Base-by-base conservation (phyloP, 345 rosid genomes). In the Syzygium jambos region DNA sequence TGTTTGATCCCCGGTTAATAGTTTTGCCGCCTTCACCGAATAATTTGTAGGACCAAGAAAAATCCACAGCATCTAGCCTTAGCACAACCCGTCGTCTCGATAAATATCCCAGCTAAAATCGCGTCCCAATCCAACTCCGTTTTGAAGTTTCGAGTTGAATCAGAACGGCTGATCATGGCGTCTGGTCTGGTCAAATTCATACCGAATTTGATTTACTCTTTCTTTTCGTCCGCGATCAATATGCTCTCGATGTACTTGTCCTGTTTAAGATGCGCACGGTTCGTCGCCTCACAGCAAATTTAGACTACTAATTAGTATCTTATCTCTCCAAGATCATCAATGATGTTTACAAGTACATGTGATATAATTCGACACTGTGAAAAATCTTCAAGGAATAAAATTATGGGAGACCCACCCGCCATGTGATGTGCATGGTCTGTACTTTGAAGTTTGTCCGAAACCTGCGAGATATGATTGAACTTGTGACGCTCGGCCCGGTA, bases 261-360 rank as follows among this genome's bases (percentile, higher is more conserved):
- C 38, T 1, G 21, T 17, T 5, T 17, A 68, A 34, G 6, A 68
- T 9, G 23, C 1, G 7, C 1, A 5, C 0, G 3, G 11, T 34
- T 61, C 1, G 9, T n/a, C 12, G 38, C 19, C 9, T 16, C 38
- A n/a, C 2, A 16, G n/a, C 9, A n/a, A n/a, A 61, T 61, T 61
- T 61, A n/a, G 73, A 61, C 19, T 61, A 61, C 13, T 6, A n/a
- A 61, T 12, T 11, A 6, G 19, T 61, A 34, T 68, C 78, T 68
- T 68, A 46, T 34, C 46, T 13, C 7, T 16, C 43, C 17, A 68
- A 68, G 78, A 68, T 68, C 78, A 34, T 68, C 43, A 68, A 68
- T 30, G 8, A 68, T 34, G 46, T 11, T 19, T 34, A 34, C 80
- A 73, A 73, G 49, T 11, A 34, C 80, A 22, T 34, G 80, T 5